Evolutionary conservation across 2,329 filamentous ascomycete species (phyloP).

Genomic region (Ophiocordyceps sinensis): DNA sequence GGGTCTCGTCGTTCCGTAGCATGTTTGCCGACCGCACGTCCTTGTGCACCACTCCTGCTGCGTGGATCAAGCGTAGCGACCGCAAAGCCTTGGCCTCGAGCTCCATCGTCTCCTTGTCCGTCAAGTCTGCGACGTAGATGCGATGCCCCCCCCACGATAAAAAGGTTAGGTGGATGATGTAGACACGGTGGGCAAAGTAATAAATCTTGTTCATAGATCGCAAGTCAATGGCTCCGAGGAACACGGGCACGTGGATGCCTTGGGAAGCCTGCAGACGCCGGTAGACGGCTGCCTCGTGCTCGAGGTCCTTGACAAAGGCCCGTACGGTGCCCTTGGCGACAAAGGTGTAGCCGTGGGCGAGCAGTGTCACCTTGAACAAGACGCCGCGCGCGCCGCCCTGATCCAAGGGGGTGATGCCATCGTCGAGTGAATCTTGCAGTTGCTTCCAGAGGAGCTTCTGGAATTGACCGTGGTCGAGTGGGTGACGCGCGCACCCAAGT

Average conservation of each 20-base stretch:
- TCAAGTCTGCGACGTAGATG: too few relatives aligned
- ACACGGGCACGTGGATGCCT: constrained; percentile 21
- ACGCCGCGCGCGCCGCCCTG: constrained; percentile 18
- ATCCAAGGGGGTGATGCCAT: constrained; percentile 13
- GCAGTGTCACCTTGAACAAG: constrained; percentile 25
- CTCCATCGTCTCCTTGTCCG: not conserved
- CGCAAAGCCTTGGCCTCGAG: not conserved
- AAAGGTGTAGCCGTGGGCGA: constrained; percentile 24
- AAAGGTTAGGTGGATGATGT: constrained; percentile 15
- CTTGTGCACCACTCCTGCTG: constrained; percentile 11
- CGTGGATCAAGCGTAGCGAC: constrained; percentile 10
- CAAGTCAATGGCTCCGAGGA: constrained; percentile 22
- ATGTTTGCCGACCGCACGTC: constrained; percentile 14
- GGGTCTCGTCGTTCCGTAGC: constrained; percentile 10
- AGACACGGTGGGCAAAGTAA: constrained; percentile 16
- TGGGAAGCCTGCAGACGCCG: constrained; percentile 10
- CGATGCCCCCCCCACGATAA: not conserved
- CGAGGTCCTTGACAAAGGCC: too few relatives aligned
- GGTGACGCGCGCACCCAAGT: constrained; percentile 8
- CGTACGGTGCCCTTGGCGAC: too few relatives aligned
- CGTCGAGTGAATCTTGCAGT: constrained; percentile 13
- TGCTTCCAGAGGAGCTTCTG: constrained; percentile 14
- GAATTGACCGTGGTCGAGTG: constrained; percentile 13
- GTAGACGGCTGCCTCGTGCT: too few relatives aligned
- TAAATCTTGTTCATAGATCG: constrained; percentile 14